These are phyloP conservation scores for Vinca minor DNA, from an alignment of 257 asterid genomes.

Conservation along the genomic window DNA sequence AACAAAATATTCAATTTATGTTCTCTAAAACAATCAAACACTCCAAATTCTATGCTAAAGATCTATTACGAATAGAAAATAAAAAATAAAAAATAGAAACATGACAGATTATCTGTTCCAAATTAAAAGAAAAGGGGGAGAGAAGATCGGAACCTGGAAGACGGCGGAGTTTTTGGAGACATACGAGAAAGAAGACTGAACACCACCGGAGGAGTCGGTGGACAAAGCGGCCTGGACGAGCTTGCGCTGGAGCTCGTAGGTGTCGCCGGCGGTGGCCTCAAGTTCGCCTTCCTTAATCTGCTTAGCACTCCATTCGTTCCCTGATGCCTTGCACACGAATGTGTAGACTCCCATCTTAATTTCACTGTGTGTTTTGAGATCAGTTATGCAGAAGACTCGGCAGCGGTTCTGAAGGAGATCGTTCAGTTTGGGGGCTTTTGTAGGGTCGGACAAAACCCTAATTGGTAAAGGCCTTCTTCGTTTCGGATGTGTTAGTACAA, in stretches of 20 bases:
- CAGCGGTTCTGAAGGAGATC: background rate
- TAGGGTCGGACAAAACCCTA: slow-evolving; percentile 2
- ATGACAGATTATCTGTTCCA: background rate
- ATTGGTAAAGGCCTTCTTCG: background rate
- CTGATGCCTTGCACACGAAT: slow-evolving; percentile 40
- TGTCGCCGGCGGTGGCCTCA: slow-evolving; percentile 41
- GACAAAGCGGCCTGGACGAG: slow-evolving; percentile 69
- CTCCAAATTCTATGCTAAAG: too few relatives aligned
- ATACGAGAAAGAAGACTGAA: slow-evolving; percentile 67
- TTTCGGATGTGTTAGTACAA: too few relatives aligned
- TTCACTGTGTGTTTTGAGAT: background rate
- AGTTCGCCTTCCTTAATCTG: slow-evolving; percentile 43
- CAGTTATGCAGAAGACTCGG: background rate
- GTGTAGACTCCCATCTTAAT: slow-evolving; percentile 58
- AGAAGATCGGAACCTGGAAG: slow-evolving; percentile 47
- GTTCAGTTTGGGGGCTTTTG: background rate
- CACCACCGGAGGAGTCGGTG: slow-evolving; percentile 60
- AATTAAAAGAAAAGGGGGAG: background rate
- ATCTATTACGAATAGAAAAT: background rate
- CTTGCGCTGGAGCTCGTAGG: slow-evolving; percentile 65
- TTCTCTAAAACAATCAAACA: too few relatives aligned
- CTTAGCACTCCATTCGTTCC: slow-evolving; percentile 51
- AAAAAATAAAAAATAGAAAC: background rate
- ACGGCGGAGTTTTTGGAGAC: slow-evolving; percentile 66
- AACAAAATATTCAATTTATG: too few relatives aligned